phyloP scores from a whole-genome alignment of 1,139 yeast genomes.

The Yamadazyma spencermartinsiae region DNA sequence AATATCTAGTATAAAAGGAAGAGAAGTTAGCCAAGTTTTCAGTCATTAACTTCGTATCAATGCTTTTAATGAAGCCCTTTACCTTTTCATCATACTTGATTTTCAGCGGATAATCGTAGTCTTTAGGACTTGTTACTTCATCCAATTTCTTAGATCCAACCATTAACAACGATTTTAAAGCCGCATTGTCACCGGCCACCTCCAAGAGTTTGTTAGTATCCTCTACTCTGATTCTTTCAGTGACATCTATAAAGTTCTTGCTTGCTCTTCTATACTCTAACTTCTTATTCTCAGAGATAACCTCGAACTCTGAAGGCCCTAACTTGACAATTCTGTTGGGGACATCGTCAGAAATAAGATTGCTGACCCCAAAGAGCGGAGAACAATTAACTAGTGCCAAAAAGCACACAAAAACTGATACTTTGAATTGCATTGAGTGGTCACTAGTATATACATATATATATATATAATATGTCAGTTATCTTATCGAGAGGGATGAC shows the following conservation, averaged over 20 bases:
- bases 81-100: constrained; percentile 43
- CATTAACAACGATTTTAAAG: constrained; percentile 18
- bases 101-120: constrained; percentile 56
- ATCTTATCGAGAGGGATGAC: not conserved
- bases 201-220: constrained; percentile 31
- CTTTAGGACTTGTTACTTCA: constrained; percentile 19
- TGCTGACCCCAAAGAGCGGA: constrained; percentile 7
- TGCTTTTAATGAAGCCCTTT: constrained; percentile 33
- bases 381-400: constrained; percentile 7
- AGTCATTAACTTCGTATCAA: constrained; percentile 50
- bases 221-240: constrained; percentile 37
- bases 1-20: constrained; percentile 78
- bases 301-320: constrained; percentile 38
- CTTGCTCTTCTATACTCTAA: constrained; percentile 53
- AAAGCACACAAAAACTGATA: constrained; percentile 2
- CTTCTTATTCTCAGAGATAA: constrained; percentile 59
- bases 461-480: not conserved
- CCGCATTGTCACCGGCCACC: constrained; percentile 14
- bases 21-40: constrained; percentile 61
- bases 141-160: constrained; percentile 35
- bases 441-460: not conserved
- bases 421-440: not conserved
- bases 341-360: constrained; percentile 8
- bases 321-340: constrained; percentile 36
- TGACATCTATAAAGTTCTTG: constrained; percentile 68